Conservation (phyloP, 176 grass and related monocot species). For the Ensete ventricosum region DNA sequence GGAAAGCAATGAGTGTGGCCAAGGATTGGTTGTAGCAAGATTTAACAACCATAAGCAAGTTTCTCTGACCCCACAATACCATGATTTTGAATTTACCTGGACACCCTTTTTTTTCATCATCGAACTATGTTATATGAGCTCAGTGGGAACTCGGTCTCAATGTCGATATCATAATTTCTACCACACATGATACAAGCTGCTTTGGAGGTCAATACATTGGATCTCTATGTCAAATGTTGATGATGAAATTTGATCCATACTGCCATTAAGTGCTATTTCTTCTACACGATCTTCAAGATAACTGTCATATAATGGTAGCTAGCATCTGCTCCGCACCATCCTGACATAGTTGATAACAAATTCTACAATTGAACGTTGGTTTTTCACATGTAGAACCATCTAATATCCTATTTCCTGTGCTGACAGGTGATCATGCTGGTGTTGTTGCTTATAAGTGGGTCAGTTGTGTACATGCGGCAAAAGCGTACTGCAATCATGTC, state of each 20-base stretch:
- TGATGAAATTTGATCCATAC: not conserved
- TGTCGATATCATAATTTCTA: too few species aligned
- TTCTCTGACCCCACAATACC: too few species aligned
- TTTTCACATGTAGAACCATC: not conserved
- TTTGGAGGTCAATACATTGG: not conserved
- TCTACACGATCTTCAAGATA: too few species aligned
- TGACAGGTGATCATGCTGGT: constrained; percentile 8
- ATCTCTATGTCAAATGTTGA: not conserved
- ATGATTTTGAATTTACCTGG: too few species aligned
- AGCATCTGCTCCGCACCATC: not conserved
- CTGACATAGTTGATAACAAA: too few species aligned
- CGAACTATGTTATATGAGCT: not conserved
- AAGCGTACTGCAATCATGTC: constrained; percentile 8
- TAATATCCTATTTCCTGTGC: not conserved
- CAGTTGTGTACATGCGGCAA: constrained; percentile 13
- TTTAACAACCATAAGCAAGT: not conserved
- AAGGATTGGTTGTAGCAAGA: not conserved
- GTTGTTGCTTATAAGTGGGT: constrained; percentile 10
- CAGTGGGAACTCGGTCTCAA: not conserved
- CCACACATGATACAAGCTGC: too few species aligned
- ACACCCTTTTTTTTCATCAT: not conserved
- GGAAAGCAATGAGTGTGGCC: not conserved
- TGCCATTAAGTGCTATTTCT: not conserved
- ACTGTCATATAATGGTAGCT: not conserved
- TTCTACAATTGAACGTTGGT: not conserved